Evolutionary conservation across 2,329 filamentous ascomycete species (phyloP).

Genomic region (Phialemoniopsis sp.): DNA sequence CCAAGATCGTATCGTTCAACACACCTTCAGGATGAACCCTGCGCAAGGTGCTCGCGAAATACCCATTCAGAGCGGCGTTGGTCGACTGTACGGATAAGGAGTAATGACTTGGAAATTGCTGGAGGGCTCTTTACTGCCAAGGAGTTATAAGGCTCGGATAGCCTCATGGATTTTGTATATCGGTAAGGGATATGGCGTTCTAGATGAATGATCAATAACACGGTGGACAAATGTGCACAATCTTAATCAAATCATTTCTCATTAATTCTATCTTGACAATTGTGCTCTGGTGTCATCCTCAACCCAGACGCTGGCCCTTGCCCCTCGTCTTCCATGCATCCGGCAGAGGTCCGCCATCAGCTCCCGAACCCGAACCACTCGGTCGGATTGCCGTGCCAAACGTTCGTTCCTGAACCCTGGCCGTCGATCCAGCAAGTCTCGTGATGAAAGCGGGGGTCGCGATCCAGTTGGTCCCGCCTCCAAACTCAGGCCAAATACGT

Average conservation of each 20-base stretch:
- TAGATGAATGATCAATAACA: too few species aligned
- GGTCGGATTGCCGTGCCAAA: slow-evolving; percentile 60
- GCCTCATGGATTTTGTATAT: too few species aligned
- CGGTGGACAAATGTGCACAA: too few species aligned
- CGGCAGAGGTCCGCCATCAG: slow-evolving; percentile 46
- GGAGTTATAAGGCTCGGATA: too few species aligned
- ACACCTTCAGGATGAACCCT: too few species aligned
- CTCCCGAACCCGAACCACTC: slow-evolving; percentile 20
- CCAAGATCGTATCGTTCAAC: too few species aligned
- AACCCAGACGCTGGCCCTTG: slow-evolving; percentile 56
- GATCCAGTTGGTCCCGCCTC: slow-evolving; percentile 74
- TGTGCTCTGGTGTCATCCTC: slow-evolving; percentile 15
- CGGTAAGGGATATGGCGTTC: too few species aligned
- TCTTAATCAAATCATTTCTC: too few species aligned
- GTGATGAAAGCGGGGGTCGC: slow-evolving; percentile 70
- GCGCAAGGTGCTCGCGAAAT: slow-evolving; percentile 16
- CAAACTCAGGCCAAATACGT: slow-evolving; percentile 83
- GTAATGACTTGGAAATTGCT: too few species aligned
- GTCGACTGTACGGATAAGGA: slow-evolving; percentile 25
- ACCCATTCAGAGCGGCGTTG: slow-evolving; percentile 29
- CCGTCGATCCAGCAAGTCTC: slow-evolving; percentile 54
- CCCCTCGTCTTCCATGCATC: slow-evolving; percentile 63
- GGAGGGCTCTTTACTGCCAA: too few species aligned
- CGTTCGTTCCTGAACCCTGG: slow-evolving; percentile 38
- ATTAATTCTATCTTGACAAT: too few species aligned